Conservation (phyloP, 805 yeast genomes). For the Nakazawaea sp. region DNA sequence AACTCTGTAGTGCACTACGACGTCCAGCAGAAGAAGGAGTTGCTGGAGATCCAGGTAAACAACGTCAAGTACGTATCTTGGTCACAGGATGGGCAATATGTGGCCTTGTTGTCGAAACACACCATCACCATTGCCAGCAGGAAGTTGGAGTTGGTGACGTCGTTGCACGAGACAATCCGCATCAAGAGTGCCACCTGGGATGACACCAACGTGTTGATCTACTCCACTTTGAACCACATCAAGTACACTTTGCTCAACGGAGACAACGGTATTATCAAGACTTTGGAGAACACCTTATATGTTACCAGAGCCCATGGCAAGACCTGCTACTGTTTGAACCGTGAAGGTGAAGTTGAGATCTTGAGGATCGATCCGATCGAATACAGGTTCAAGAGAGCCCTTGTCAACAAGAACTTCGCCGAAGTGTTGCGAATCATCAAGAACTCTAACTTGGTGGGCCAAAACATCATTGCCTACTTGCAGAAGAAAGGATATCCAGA, state of each 20-base stretch:
- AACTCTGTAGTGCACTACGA: slow-evolving; percentile 77
- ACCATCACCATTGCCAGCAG: slow-evolving; percentile 83
- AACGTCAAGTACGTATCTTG: slow-evolving; percentile 85
- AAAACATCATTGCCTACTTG: slow-evolving; percentile 89
- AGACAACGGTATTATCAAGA: slow-evolving; percentile 90
- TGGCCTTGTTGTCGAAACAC: slow-evolving; percentile 88
- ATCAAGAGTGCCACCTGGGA: slow-evolving; percentile 98
- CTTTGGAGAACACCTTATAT: slow-evolving; percentile 84
- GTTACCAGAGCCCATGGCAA: slow-evolving; percentile 65
- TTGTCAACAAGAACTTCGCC: slow-evolving; percentile 81
- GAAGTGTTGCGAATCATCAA: slow-evolving; percentile 89
- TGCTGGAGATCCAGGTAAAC: slow-evolving; percentile 61
- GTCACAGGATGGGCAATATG: slow-evolving; percentile 82
- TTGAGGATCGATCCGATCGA: slow-evolving; percentile 90
- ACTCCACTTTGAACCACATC: slow-evolving; percentile 92
- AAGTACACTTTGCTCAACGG: slow-evolving; percentile 92
- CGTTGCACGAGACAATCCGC: slow-evolving; percentile 93
- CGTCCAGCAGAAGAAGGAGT: slow-evolving; percentile 82
- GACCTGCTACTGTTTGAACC: slow-evolving; percentile 72
- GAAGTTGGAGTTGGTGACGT: slow-evolving; percentile 67
- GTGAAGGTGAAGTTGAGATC: slow-evolving; percentile 79
- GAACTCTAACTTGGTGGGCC: slow-evolving; percentile 90
- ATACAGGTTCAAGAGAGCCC: slow-evolving; percentile 90
- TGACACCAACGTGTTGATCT: slow-evolving; percentile 83
- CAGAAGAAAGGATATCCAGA: slow-evolving; percentile 97